Evolutionary conservation across 805 yeast genomes (phyloP).

Genomic region (Candida nitratophila): DNA sequence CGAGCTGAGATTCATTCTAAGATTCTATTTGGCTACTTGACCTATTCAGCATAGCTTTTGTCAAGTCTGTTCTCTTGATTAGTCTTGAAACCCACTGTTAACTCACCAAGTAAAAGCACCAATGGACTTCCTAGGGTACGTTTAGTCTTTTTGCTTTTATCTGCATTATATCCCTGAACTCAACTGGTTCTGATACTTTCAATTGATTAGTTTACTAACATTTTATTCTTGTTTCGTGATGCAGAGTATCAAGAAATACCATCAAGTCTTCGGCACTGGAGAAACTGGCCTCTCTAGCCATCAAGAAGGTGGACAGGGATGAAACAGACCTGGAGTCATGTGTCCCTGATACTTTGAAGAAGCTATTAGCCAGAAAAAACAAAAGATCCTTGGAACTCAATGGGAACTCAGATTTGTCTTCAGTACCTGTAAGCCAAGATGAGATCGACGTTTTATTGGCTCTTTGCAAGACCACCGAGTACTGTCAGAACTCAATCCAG

Average conservation of each 20-base stretch:
- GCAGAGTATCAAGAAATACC: conserved; percentile 28
- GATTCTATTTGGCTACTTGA: too few relatives aligned
- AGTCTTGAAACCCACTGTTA: too few relatives aligned
- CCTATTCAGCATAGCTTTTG: too few relatives aligned
- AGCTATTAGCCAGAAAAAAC: conserved; percentile 14
- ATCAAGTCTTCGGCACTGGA: conserved; percentile 31
- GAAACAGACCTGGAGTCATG: conserved; percentile 12
- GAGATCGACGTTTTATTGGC: conserved; percentile 52
- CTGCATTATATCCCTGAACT: too few relatives aligned
- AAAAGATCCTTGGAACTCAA: too few relatives aligned
- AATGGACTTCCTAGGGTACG: conserved; percentile 19
- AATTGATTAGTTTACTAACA: not conserved
- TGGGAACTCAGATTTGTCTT: conserved; percentile 2
- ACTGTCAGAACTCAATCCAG: conserved; percentile 28
- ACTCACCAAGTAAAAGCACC: too few relatives aligned
- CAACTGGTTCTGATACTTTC: too few relatives aligned
- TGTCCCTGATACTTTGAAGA: conserved; percentile 19
- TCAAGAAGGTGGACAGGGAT: conserved; percentile 12
- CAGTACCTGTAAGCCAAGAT: conserved; percentile 12
- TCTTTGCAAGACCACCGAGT: conserved; percentile 38
- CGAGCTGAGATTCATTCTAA: too few relatives aligned
- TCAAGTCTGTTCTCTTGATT: not conserved
- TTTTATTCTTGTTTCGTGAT: not conserved
- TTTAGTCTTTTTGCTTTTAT: not conserved
- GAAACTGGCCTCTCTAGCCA: conserved; percentile 28